These are phyloP conservation scores for Sphagnum magellanicum DNA, from an alignment of 228 moss, liverwort and hornwort genomes.

Conservation along the genomic window DNA sequence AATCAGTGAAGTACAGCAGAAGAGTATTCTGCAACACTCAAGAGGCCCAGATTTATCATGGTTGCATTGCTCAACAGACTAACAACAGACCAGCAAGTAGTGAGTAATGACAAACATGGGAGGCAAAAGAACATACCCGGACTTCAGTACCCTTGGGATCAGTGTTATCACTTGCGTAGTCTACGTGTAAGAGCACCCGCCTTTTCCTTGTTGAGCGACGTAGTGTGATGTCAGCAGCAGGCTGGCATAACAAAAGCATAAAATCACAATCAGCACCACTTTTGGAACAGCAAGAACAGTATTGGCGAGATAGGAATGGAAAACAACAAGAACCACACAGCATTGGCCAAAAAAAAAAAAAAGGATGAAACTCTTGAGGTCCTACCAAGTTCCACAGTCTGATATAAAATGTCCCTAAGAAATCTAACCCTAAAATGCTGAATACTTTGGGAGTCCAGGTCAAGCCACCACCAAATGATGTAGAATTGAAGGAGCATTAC, in stretches of 20 bases:
- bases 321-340: neutral
- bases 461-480: neutral
- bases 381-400: neutral
- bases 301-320: neutral
- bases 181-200: slow-evolving; percentile 56
- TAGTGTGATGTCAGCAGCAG: slow-evolving; percentile 34
- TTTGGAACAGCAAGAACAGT: neutral
- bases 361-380: neutral
- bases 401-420: neutral
- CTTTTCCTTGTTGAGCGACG: slow-evolving; percentile 61
- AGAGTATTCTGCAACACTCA: too few species aligned
- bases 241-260: slow-evolving; percentile 30
- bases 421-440: neutral
- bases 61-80: too few species aligned
- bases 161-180: slow-evolving; percentile 54
- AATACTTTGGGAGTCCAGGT: neutral
- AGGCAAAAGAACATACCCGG: slow-evolving; percentile 27
- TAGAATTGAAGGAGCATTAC: neutral
- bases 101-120: too few species aligned
- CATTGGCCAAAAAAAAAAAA: too few species aligned
- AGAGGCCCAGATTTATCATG: too few species aligned
- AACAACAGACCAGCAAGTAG: too few species aligned
- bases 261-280: slow-evolving; percentile 13
- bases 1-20: too few species aligned
- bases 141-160: slow-evolving; percentile 35